Evolutionary conservation across 2,329 filamentous ascomycete genomes (phyloP).

Genomic region (Berkeleyomyces basicola): DNA sequence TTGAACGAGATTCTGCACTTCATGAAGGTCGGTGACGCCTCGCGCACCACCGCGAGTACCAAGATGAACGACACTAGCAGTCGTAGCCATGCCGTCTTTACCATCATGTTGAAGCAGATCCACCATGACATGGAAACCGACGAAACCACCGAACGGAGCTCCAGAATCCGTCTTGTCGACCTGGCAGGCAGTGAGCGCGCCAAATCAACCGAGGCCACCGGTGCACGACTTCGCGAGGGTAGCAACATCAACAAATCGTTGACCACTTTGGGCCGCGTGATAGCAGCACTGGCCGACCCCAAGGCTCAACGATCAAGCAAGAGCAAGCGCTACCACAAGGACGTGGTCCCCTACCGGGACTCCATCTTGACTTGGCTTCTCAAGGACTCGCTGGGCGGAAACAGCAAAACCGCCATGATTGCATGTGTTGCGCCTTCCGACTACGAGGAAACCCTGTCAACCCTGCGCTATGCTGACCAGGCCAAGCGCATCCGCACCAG

Average conservation of each 20-base stretch:
- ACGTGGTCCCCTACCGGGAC: conserved; percentile 80
- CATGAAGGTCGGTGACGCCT: conserved; percentile 80
- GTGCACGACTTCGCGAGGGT: conserved; percentile 76
- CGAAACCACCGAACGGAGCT: conserved; percentile 87
- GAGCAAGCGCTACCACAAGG: conserved; percentile 35
- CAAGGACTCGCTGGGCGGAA: conserved; percentile 89
- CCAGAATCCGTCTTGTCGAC: conserved; percentile 86
- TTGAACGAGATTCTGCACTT: conserved; percentile 74
- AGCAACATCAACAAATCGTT: conserved; percentile 99
- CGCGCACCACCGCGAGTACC: conserved; percentile 77
- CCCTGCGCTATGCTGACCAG: conserved; percentile 90
- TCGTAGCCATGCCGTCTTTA: conserved; percentile 93
- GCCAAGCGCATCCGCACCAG: conserved; percentile 93
- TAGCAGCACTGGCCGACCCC: conserved; percentile 69
- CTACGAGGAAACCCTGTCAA: conserved; percentile 94
- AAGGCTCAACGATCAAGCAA: conserved; percentile 23
- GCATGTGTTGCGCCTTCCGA: conserved; percentile 90
- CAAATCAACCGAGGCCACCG: conserved; percentile 89
- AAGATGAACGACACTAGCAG: conserved; percentile 99
- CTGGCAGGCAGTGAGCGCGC: conserved; percentile 88
- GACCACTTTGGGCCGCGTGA: conserved; percentile 86
- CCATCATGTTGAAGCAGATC: conserved; percentile 94
- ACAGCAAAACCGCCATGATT: conserved; percentile 98
- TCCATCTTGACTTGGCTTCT: conserved; percentile 72
- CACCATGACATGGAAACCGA: conserved; percentile 96